Evolutionary conservation across 2,329 filamentous ascomycete genomes (phyloP).

Genomic region (Calonectria montana): DNA sequence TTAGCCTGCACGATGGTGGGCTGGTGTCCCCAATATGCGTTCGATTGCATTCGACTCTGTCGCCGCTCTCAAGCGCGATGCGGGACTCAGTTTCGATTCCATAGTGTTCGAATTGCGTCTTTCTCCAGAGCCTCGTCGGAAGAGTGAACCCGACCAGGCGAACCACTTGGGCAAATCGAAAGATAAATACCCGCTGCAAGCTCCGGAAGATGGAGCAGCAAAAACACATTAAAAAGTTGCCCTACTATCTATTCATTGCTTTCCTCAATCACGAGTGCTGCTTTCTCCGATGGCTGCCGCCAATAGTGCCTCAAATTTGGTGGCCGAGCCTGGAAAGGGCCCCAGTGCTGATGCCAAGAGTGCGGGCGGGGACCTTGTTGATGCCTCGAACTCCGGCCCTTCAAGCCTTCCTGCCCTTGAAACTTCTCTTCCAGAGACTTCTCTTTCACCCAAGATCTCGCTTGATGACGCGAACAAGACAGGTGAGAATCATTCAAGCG

Average conservation of each 20-base stretch:
- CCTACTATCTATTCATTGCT: background rate
- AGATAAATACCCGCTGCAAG: background rate
- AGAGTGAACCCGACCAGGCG: background rate
- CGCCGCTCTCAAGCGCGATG: conserved; percentile 16
- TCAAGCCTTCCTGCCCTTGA: background rate
- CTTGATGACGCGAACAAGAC: background rate
- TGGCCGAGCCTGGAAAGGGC: background rate
- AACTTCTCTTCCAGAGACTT: background rate
- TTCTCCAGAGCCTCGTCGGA: background rate
- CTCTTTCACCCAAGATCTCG: background rate
- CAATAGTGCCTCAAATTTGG: background rate
- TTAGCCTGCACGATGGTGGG: conserved; percentile 14
- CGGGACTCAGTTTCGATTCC: conserved; percentile 13
- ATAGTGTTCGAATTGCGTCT: background rate
- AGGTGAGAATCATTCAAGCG: background rate
- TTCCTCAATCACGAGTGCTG: background rate
- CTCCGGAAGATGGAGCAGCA: background rate
- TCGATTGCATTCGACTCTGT: background rate
- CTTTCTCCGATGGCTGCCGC: too few relatives aligned
- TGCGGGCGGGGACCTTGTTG: background rate
- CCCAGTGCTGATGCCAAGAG: background rate
- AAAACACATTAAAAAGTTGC: background rate
- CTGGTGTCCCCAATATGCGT: background rate
- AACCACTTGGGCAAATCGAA: background rate
- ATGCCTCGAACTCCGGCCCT: background rate